phyloP scores from a whole-genome alignment of 495 filamentous ascomycete species.

The Tuber microsphaerosporum region DNA sequence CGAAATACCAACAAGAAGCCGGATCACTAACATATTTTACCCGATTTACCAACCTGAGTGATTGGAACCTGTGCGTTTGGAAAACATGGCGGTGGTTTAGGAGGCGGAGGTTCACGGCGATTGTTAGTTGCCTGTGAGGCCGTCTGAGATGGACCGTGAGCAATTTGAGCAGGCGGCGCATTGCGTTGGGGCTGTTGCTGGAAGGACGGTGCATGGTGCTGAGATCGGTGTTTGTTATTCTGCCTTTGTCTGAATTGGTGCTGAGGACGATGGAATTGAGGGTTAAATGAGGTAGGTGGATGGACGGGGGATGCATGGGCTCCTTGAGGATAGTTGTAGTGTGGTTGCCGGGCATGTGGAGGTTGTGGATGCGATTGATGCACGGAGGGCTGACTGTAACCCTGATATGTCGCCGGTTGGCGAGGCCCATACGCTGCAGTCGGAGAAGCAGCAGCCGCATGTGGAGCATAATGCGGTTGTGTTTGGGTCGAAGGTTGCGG shows the following conservation, averaged over 20 bases:
- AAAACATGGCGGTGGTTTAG: conserved; percentile 31
- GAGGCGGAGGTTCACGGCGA: conserved; percentile 19
- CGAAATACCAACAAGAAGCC: neutral
- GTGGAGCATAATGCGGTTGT: conserved; percentile 30
- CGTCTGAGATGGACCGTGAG: neutral
- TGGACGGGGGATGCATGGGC: conserved; percentile 35
- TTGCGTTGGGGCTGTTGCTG: conserved; percentile 27
- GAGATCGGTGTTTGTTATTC: conserved; percentile 12
- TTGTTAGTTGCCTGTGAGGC: conserved; percentile 14
- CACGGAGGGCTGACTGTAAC: conserved; percentile 42
- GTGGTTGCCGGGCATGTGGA: conserved; percentile 37
- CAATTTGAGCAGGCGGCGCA: conserved; percentile 35
- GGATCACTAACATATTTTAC: conserved; percentile 5
- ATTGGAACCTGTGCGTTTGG: conserved; percentile 20
- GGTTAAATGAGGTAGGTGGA: conserved; percentile 30
- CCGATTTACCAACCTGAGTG: conserved; percentile 1
- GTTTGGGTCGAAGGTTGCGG: conserved; percentile 19
- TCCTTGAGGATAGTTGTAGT: conserved; percentile 37
- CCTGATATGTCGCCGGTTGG: conserved; percentile 42
- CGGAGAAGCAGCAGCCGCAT: conserved; percentile 20
- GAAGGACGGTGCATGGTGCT: conserved; percentile 16
- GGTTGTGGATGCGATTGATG: conserved; percentile 38
- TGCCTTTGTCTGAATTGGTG: conserved; percentile 29
- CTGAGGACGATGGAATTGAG: conserved; percentile 29
- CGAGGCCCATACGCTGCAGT: conserved; percentile 20